A percentile compares a stretch with the other conserved stretches of the same genome.
Evolutionary conservation across 2,329 filamentous ascomycete species (phyloP).

Genomic region (Trichophaea hybrida): DNA sequence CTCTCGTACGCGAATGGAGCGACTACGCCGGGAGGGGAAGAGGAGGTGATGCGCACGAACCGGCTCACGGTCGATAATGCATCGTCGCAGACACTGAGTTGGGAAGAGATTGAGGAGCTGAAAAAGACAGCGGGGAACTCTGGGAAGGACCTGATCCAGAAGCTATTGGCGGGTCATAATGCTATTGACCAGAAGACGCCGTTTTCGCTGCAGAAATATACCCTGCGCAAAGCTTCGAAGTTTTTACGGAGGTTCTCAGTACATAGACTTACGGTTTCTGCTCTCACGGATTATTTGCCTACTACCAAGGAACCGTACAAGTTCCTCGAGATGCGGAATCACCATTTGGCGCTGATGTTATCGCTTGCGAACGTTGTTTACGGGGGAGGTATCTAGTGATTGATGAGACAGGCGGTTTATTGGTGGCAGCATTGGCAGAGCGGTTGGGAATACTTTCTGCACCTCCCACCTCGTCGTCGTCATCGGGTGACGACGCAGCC

Average conservation of each 20-base stretch:
- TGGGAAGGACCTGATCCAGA: constrained; percentile 70
- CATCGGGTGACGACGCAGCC: constrained; percentile 26
- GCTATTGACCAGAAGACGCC: constrained; percentile 86
- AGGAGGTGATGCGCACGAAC: constrained; percentile 45
- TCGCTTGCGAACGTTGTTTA: constrained; percentile 88
- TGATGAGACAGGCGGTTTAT: constrained; percentile 71
- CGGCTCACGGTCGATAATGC: constrained; percentile 49
- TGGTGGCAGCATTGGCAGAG: constrained; percentile 75
- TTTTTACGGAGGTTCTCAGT: constrained; percentile 80
- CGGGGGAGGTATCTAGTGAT: constrained; percentile 64
- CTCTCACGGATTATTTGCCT: constrained; percentile 62
- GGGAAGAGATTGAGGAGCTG: constrained; percentile 55
- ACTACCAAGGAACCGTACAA: constrained; percentile 65
- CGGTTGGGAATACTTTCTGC: constrained; percentile 66
- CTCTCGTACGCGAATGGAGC: constrained; percentile 19
- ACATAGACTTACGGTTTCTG: constrained; percentile 64
- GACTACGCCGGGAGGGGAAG: background rate
- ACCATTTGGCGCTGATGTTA: constrained; percentile 63
- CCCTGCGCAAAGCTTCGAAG: constrained; percentile 83
- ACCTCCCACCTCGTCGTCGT: constrained; percentile 3
- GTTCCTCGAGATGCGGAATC: constrained; percentile 74
- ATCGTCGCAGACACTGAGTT: constrained; percentile 58
- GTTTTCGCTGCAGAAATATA: constrained; percentile 92
- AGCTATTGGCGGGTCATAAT: constrained; percentile 76
- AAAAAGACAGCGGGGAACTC: constrained; percentile 51